phyloP scores from a whole-genome alignment of 75 land plant genomes.

The Cryptomeria japonica region DNA sequence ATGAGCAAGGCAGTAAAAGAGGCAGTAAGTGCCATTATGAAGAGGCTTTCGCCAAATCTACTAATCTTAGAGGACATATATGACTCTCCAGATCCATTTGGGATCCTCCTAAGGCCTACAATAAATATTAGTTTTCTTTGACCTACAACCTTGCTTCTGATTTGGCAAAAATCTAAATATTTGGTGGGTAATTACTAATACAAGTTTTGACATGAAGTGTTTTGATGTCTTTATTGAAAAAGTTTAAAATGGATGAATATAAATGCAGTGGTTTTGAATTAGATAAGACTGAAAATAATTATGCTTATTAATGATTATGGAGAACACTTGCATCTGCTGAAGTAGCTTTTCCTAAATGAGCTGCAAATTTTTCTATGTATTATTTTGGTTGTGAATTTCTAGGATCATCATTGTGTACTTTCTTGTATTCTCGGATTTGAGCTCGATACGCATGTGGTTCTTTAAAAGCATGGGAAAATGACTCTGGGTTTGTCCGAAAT shows the following conservation, averaged over 20 bases:
- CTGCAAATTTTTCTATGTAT: neutral
- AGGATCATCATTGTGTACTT: neutral
- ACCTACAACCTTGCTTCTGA: neutral
- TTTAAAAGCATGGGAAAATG: too few relatives aligned
- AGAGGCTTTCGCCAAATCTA: neutral
- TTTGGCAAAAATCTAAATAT: too few relatives aligned
- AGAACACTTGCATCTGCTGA: neutral
- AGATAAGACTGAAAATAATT: neutral
- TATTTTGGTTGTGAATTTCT: neutral
- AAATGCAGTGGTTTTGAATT: neutral
- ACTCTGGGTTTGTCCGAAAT: too few relatives aligned
- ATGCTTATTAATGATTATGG: neutral
- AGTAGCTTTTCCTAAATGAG: neutral
- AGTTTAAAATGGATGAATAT: neutral
- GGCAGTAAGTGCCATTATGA: neutral
- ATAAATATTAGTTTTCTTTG: neutral
- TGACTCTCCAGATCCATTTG: too few relatives aligned
- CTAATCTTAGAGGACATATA: neutral
- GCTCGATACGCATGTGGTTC: too few relatives aligned
- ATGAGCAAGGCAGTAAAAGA: neutral
- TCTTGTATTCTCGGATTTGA: neutral
- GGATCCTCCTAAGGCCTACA: too few relatives aligned
- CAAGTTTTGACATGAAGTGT: neutral
- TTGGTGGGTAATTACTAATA: neutral
- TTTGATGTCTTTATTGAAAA: too few relatives aligned